Percentiles rank a stretch among this genome's conserved stretches.
phyloP scores from a whole-genome alignment of 1,139 yeast genomes.

The Groenewaldozyma auringiensis region DNA sequence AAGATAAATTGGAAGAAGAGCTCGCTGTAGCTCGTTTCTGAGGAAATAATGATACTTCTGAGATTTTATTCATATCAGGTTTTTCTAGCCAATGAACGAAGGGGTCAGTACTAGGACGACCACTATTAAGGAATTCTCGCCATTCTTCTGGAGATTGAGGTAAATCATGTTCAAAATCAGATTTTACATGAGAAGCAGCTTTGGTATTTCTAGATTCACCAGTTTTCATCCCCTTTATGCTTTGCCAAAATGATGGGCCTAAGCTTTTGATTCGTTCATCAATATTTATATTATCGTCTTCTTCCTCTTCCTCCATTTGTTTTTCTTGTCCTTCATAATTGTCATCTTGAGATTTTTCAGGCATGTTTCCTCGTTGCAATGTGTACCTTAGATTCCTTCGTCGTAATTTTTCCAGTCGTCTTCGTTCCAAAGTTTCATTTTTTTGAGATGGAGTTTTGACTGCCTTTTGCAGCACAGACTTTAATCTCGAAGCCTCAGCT shows the following conservation, averaged over 20 bases:
- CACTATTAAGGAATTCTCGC: background rate
- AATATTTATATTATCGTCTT: background rate
- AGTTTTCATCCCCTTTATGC: background rate
- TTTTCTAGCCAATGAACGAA: background rate
- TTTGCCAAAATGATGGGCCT: background rate
- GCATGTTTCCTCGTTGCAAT: background rate
- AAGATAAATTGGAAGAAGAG: conserved; percentile 7
- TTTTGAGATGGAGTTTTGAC: background rate
- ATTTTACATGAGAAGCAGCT: background rate
- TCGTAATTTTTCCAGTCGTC: background rate
- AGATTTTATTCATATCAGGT: background rate
- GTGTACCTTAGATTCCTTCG: background rate
- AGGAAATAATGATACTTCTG: background rate
- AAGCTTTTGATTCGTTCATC: background rate
- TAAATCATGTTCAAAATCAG: background rate
- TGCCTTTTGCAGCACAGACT: background rate
- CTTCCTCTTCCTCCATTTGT: no score
- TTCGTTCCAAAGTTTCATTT: background rate
- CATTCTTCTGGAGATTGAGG: background rate
- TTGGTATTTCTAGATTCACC: background rate
- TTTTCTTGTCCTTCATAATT: no score
- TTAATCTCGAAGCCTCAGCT: background rate
- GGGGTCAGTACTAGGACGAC: conserved; percentile 1
- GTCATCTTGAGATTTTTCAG: background rate
- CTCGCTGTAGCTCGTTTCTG: background rate